Evolutionary conservation across 2,329 filamentous ascomycete species (phyloP).

Genomic region (Curvularia sp.): DNA sequence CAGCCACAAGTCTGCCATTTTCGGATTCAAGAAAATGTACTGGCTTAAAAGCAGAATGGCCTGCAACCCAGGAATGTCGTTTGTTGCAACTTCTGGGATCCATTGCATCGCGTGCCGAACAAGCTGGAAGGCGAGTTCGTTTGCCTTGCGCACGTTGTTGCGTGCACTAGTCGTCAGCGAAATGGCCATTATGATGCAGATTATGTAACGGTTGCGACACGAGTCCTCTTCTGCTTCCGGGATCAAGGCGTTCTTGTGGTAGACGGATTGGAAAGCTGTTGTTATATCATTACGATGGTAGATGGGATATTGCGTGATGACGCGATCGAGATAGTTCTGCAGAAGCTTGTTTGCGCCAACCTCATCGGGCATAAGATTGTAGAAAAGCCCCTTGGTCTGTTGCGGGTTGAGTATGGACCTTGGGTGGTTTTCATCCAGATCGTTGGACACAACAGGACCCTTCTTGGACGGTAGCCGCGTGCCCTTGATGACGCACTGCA

Average conservation of each 20-base stretch:
- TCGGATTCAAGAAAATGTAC: conserved; percentile 48
- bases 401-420: conserved; percentile 49
- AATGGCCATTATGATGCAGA: conserved; percentile 50
- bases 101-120: conserved; percentile 48
- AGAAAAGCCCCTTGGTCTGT: conserved; percentile 35
- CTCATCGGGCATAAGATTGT: conserved; percentile 40
- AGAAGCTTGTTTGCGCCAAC: conserved; percentile 44
- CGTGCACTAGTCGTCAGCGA: conserved; percentile 46
- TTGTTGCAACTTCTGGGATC: conserved; percentile 48
- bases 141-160: conserved; percentile 45
- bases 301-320: conserved; percentile 50
- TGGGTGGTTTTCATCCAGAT: conserved; percentile 48
- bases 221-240: conserved; percentile 32
- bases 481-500: conserved; percentile 47
- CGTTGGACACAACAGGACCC: conserved; percentile 45
- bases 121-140: conserved; percentile 42
- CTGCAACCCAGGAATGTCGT: conserved; percentile 46
- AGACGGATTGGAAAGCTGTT: conserved; percentile 45
- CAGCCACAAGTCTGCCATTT: conserved; percentile 49
- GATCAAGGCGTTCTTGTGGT: conserved; percentile 34
- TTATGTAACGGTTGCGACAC: conserved; percentile 44
- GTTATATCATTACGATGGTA: conserved; percentile 47
- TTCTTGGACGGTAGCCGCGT: conserved; percentile 47
- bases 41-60: conserved; percentile 47
- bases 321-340: conserved; percentile 43